A percentile compares a stretch with the other conserved stretches of the same genome.
Conservation (phyloP, 2,329 filamentous ascomycete species). For the Fusarium sp. region DNA sequence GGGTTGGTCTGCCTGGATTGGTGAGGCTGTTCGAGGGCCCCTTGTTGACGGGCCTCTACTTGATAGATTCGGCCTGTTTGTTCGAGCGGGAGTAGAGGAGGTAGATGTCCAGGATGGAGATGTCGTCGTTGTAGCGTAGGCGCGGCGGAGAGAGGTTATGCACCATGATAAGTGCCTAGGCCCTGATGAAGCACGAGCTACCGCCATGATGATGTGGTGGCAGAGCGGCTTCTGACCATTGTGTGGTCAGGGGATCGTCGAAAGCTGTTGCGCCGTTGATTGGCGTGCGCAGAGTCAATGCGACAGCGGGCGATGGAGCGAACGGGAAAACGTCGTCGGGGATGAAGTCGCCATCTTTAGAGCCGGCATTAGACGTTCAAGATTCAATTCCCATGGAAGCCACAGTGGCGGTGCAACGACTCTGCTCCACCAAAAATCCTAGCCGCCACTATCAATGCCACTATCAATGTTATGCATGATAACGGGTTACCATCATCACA, state of each 20-base stretch:
- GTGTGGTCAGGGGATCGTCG: background rate
- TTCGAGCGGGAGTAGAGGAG: background rate
- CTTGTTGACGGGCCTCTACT: background rate
- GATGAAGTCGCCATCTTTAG: slow-evolving; percentile 2
- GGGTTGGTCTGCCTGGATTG: background rate
- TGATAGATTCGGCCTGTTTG: background rate
- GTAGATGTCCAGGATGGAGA: slow-evolving; percentile 1
- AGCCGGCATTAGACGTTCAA: background rate
- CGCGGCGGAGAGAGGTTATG: slow-evolving; percentile 9
- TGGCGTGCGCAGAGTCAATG: background rate
- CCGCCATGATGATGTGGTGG: slow-evolving; percentile 36
- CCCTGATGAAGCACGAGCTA: slow-evolving; percentile 32
- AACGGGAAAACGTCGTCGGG: background rate
- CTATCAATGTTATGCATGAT: slow-evolving; percentile 6
- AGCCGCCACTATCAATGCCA: background rate
- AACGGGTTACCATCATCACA: slow-evolving; percentile 8
- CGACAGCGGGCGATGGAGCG: background rate
- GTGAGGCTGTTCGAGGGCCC: background rate
- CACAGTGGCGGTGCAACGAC: slow-evolving; percentile 19
- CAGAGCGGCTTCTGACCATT: slow-evolving; percentile 22
- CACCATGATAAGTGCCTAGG: slow-evolving; percentile 21
- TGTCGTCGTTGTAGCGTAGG: slow-evolving; percentile 24
- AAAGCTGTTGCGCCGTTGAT: background rate
- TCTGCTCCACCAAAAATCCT: background rate
- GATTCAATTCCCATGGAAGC: background rate